Base-by-base conservation (phyloP, 768 basidiomycete genomes). In the Sistotremastrum niveocremeum region DNA sequence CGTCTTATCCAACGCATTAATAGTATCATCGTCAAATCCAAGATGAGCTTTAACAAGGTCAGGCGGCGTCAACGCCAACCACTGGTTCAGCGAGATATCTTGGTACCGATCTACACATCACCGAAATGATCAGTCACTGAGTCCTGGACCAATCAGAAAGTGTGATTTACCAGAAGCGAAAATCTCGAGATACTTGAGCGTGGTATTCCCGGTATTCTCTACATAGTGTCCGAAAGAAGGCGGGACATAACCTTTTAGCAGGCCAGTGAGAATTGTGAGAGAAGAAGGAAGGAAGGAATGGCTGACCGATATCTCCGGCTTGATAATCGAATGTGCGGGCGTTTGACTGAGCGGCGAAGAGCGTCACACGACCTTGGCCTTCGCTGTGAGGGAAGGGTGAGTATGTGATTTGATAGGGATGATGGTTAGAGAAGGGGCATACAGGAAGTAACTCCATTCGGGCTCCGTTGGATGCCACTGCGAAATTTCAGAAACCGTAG, bases 381-480 rank as follows among this genome's bases (percentile, higher is more conserved):
- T 71, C 67, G 36, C 76, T 81, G 49, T 7, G 11, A 11, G 6
- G 30, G 29, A 31, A 48, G 31, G 20, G 20, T 51, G 29, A 38
- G 41, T 4, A 36, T 9, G 8, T 6, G 37, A 32, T 12, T 7
- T 9, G 42, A 11, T 32, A 11, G 3, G 6, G 9, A 34, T 5
- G 4, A 20, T 36, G 7, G 48, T 31, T 28, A 36, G 35, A 35
- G 42, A 49, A 46, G 43, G 28, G 40, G 62, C 65, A 46, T 56
- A 76, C 76, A 79, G 46, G 69, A 69, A 75, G 57, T 68, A 75
- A 42, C 62, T 67, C 79, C 79, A 81, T 60, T 80, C 79, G 48
- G 79, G 75, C 53, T 76, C 65, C 7, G 73, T 76, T 5, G 81
- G 80, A 51, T 82, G 81, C 81, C 81, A 82, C 79, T 79, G 44